phyloP scores from a whole-genome alignment of 192 early-diverging fungal species.

The Linnemannia exigua region DNA sequence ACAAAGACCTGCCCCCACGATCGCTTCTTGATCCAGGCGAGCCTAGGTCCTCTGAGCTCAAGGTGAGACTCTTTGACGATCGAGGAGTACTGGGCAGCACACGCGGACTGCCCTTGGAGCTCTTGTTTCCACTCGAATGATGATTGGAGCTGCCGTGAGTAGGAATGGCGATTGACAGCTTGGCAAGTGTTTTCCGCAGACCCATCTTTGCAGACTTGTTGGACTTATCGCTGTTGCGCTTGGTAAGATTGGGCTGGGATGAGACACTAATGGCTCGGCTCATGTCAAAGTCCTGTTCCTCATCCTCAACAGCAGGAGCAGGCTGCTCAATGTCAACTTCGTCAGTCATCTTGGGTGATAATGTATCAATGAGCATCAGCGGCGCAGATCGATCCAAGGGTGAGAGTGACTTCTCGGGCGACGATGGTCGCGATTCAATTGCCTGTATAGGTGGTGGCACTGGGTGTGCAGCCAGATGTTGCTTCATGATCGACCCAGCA shows the following conservation, averaged over 20 bases:
- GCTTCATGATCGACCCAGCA: not conserved
- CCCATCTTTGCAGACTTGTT: slow-evolving; percentile 32
- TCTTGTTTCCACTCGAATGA: not conserved
- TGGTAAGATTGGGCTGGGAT: slow-evolving; percentile 1
- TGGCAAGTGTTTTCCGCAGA: slow-evolving; percentile 39
- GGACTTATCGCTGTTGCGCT: slow-evolving; percentile 24
- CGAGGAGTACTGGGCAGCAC: slow-evolving; percentile 17
- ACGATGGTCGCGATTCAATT: not conserved
- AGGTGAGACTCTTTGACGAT: slow-evolving; percentile 22
- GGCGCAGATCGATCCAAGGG: slow-evolving; percentile 27
- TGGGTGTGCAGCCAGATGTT: not conserved
- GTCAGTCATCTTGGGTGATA: slow-evolving; percentile 3
- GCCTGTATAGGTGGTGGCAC: not conserved
- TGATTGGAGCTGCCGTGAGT: slow-evolving; percentile 2
- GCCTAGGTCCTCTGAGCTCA: slow-evolving; percentile 24
- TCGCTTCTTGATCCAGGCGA: slow-evolving; percentile 27
- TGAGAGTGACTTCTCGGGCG: not conserved
- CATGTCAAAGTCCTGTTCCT: slow-evolving; percentile 41
- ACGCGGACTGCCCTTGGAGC: slow-evolving; percentile 18
- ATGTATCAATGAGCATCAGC: slow-evolving; percentile 6
- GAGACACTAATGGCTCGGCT: slow-evolving; percentile 11
- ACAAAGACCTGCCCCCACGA: slow-evolving; percentile 2
- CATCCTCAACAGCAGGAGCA: not conserved
- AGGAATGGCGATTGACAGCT: slow-evolving; percentile 47
- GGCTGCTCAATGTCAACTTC: not conserved